These are phyloP conservation scores for Solanum pinnatisectum DNA, from an alignment of 257 asterid species.

Conservation along the genomic window DNA sequence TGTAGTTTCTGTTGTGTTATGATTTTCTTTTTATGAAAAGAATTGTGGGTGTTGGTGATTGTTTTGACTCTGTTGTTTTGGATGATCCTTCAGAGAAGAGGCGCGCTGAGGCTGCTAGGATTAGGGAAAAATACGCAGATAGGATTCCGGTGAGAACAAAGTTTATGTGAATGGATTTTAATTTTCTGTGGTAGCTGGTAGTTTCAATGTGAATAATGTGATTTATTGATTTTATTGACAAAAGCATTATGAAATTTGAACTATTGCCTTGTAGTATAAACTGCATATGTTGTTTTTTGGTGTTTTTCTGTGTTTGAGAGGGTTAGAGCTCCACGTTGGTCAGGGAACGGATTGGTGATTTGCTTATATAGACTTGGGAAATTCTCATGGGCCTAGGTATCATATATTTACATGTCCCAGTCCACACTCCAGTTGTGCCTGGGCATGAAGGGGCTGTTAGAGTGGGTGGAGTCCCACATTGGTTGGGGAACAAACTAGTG, in stretches of 20 bases:
- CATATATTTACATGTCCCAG: neutral
- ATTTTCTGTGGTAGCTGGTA: neutral
- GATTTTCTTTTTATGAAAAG: neutral
- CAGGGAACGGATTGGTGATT: neutral
- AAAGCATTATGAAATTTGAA: neutral
- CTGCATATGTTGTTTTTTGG: neutral
- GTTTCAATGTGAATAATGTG: neutral
- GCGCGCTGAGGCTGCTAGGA: slow-evolving; percentile 66
- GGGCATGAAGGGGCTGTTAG: neutral
- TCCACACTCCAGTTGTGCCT: neutral
- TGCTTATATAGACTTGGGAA: neutral
- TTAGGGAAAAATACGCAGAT: slow-evolving; percentile 66
- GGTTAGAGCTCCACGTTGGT: neutral
- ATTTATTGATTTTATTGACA: neutral
- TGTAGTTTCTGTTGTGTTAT: neutral
- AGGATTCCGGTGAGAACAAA: slow-evolving; percentile 55
- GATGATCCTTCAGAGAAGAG: slow-evolving; percentile 36
- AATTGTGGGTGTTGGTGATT: neutral
- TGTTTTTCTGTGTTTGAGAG: neutral
- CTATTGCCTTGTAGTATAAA: neutral
- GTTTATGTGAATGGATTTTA: neutral
- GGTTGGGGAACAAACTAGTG: neutral
- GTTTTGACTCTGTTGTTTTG: neutral
- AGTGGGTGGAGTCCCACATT: neutral
- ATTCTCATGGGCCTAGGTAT: neutral